phyloP scores from a whole-genome alignment of 345 rosid genomes.

The Geranium rotundifolium region DNA sequence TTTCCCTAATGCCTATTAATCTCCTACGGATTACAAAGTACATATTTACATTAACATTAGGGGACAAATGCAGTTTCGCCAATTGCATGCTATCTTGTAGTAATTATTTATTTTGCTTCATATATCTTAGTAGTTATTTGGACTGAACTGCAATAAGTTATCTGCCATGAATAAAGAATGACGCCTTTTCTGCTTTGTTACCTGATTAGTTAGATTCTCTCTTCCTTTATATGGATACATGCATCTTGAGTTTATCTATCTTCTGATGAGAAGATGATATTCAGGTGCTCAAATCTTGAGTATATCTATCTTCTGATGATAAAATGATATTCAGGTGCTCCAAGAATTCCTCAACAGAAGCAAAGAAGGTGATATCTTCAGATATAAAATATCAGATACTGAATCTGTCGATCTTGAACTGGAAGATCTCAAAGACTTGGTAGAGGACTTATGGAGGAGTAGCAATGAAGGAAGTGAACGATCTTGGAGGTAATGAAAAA shows the following conservation, averaged over 20 bases:
- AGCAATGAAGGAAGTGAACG: constrained; percentile 47
- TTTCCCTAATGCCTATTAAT: background rate
- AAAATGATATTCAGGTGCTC: constrained; percentile 45
- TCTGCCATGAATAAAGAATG: too few relatives aligned
- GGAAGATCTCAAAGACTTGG: constrained; percentile 60
- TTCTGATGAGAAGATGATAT: constrained; percentile 3
- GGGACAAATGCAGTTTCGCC: too few relatives aligned
- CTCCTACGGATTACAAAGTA: background rate
- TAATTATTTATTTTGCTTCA: too few relatives aligned
- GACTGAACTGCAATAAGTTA: too few relatives aligned
- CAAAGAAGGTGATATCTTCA: constrained; percentile 49
- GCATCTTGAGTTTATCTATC: background rate
- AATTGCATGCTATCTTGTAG: too few relatives aligned
- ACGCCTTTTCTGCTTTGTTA: background rate
- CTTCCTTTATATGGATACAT: background rate
- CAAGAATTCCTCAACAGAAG: constrained; percentile 64
- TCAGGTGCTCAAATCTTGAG: constrained; percentile 53
- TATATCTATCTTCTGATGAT: background rate
- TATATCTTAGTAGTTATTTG: too few relatives aligned
- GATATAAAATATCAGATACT: constrained; percentile 35
- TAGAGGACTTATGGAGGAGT: constrained; percentile 48
- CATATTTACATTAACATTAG: background rate
- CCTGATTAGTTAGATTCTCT: background rate
- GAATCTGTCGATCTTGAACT: constrained; percentile 42
- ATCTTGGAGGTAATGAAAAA: constrained; percentile 64